A percentile compares a stretch with the other conserved stretches of the same genome.
phyloP scores from a whole-genome alignment of 225 moss, liverwort and hornwort species.

The Pleurozium schreberi region DNA sequence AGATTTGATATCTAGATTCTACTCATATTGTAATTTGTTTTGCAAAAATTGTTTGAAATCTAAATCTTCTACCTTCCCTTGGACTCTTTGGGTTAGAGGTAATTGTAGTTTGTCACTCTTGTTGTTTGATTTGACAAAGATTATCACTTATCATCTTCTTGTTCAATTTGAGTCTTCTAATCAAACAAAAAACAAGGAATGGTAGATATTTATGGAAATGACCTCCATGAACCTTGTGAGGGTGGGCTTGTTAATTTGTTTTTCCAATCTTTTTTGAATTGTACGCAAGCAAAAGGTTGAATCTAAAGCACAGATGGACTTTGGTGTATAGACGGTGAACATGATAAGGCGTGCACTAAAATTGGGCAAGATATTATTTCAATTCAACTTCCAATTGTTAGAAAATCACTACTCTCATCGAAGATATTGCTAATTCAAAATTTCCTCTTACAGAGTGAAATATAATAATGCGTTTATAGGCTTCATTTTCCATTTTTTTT shows the following conservation, averaged over 20 bases:
- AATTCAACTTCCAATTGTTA: neutral
- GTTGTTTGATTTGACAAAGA: neutral
- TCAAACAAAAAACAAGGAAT: neutral
- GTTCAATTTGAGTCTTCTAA: neutral
- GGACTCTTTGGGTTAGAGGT: fast-evolving
- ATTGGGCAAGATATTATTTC: neutral
- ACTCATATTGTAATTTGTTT: neutral
- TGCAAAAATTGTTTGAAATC: fast-evolving
- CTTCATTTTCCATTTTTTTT: fast-evolving
- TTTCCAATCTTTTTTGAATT: neutral
- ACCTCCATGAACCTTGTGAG: neutral
- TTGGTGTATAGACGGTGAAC: neutral
- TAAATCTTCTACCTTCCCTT: fast-evolving
- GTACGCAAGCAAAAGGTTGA: neutral
- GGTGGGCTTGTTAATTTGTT: too few species aligned
- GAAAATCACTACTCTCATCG: too few species aligned
- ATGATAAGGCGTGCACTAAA: fast-evolving
- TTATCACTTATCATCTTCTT: neutral
- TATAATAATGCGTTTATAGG: fast-evolving
- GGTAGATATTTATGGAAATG: neutral
- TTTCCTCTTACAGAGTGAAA: fast-evolving
- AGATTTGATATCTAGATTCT: neutral
- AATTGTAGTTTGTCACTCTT: fast-evolving
- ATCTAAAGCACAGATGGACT: fast-evolving
- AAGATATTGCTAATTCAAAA: fast-evolving